Conservation (phyloP, 1,284 basidiomycete genomes). For the Rhodotorula sp. region DNA sequence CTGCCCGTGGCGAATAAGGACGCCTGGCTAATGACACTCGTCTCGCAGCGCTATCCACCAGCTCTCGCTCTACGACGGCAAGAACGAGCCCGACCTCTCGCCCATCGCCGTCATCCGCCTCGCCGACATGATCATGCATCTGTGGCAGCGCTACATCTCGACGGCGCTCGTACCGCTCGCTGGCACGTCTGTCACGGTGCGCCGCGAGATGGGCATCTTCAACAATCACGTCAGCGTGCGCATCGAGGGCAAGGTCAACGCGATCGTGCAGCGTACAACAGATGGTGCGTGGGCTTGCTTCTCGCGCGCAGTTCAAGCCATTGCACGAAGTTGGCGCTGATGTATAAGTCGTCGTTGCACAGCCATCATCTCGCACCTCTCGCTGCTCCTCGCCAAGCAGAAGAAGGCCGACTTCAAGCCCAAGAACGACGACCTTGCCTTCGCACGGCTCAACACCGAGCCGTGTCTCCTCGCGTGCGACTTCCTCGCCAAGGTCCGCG, state of each 20-base stretch:
- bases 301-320: background rate
- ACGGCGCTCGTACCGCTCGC: conserved; percentile 88
- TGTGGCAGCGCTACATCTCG: conserved; percentile 96
- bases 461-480: conserved; percentile 89
- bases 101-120: conserved; percentile 67
- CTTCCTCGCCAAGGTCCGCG: conserved; percentile 74
- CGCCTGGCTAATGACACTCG: background rate
- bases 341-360: too few relatives aligned
- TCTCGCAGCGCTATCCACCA: conserved; percentile 65
- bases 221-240: conserved; percentile 86
- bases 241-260: conserved; percentile 83
- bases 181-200: conserved; percentile 76
- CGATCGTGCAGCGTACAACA: conserved; percentile 75
- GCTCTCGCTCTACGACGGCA: conserved; percentile 71
- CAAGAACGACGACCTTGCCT: conserved; percentile 89
- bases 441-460: conserved; percentile 92
- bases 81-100: conserved; percentile 76
- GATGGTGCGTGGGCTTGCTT: conserved; percentile 65
- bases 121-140: conserved; percentile 86
- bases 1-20: background rate
- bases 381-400: conserved; percentile 75
- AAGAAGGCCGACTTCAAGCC: conserved; percentile 97
- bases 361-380: conserved; percentile 53
- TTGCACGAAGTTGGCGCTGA: background rate
- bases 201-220: conserved; percentile 91